Base-by-base conservation (phyloP, 306 rosid species). In the Quercus engelmannii region DNA sequence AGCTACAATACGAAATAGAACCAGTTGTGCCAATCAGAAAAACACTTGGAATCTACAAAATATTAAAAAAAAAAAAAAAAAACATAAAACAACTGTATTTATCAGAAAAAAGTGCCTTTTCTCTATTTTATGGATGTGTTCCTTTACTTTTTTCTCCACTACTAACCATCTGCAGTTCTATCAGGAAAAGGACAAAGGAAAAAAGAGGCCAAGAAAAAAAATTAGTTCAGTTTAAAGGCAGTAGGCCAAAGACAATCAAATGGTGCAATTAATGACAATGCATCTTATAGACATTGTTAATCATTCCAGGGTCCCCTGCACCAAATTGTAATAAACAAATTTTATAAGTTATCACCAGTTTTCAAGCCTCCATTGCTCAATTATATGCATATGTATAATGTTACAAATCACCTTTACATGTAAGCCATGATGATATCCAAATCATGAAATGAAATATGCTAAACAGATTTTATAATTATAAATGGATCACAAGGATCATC, bases 101-200 rank as follows among this genome's bases (percentile, higher is more conserved):
- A 19, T 5, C 17, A 63, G 43, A 21, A 59, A 58, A 21, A 59
- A 61, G 71, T 70, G 76, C 23, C 55, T 76, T 74, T 15, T 38
- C 59, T 35, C 55, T 57, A 23, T 33, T 65, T 28, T 51, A 63
- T 65, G 20, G 17, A 18, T 38, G 59, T 62, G 52, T 64, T 31
- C 75, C 20, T 76, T 62, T 38, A 30, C 71, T 33, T 49, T 75
- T 76, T 71, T 46, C 41, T 74, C 74, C 25, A 73, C 51, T n/a
- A 59, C 23, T 31, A 21, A 26, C 68, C 20, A 52, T 76, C 68
- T 18, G 10, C 31, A 57, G 56, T 15, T 26, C 59, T 67, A 6
- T 67, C 76, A 25, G 63, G 25, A 59, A 57, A 28, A 59, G 1
- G 31, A 7, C 17, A 52, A 74, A 43, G 54, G 72, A 5, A 73